Conservation (phyloP, 768 basidiomycete species). For the Termitomyces sp. region DNA sequence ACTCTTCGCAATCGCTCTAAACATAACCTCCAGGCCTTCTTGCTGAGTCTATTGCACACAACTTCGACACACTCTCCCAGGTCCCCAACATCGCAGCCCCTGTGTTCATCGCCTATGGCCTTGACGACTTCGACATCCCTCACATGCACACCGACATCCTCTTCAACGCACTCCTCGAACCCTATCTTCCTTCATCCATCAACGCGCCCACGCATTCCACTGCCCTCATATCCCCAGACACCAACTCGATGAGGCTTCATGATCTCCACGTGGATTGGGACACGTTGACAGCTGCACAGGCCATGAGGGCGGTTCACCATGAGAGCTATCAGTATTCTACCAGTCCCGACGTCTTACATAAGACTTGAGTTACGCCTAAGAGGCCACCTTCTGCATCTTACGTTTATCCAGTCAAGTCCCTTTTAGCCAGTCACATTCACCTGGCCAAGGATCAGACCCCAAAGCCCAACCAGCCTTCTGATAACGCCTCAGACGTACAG, state of each 20-base stretch:
- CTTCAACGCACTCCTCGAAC: conserved; percentile 64
- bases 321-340: no score
- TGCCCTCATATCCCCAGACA: conserved; percentile 22
- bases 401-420: conserved; percentile 41
- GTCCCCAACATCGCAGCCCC: conserved; percentile 66
- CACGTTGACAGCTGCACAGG: conserved; percentile 35
- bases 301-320: conserved; percentile 35
- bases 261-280: conserved; percentile 35
- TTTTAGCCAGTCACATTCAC: conserved; percentile 35
- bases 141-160: conserved; percentile 65
- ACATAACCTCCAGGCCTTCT: conserved; percentile 44
- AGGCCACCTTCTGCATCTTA: conserved; percentile 23
- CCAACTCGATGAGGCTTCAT: conserved; percentile 22
- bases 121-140: conserved; percentile 74
- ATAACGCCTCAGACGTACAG: no score
- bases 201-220: conserved; percentile 25
- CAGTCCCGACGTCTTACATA: neutral
- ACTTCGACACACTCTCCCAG: no score
- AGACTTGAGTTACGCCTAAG: neutral
- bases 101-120: conserved; percentile 71
- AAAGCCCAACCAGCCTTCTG: no score
- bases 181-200: conserved; percentile 41
- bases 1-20: neutral
- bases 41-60: conserved; percentile 51
- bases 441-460: conserved; percentile 26